Evolutionary conservation across 2,329 filamentous ascomycete species (phyloP).

Genomic region (Epichloe gansuensis): DNA sequence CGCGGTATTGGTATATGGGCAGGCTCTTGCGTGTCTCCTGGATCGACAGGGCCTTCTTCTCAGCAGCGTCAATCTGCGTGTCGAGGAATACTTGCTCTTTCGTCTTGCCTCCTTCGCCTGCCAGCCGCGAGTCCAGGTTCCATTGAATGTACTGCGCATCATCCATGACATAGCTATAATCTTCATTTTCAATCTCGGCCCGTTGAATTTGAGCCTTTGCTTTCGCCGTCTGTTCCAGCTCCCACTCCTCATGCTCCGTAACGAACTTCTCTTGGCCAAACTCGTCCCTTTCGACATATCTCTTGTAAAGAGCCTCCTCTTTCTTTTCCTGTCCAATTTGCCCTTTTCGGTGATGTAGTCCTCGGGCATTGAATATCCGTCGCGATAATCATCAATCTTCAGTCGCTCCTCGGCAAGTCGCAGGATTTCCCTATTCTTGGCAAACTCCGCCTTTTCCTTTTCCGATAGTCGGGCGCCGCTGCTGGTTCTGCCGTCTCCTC

Average conservation of each 20-base stretch:
- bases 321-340: constrained; percentile 82
- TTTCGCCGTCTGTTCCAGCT: constrained; percentile 76
- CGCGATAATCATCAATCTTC: constrained; percentile 79
- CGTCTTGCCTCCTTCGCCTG: constrained; percentile 57
- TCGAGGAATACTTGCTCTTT: constrained; percentile 70
- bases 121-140: constrained; percentile 59
- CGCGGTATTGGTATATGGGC: constrained; percentile 79
- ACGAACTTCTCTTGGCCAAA: constrained; percentile 80
- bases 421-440: constrained; percentile 72
- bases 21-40: constrained; percentile 84
- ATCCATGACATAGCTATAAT: constrained; percentile 91
- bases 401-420: constrained; percentile 73
- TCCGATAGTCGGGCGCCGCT: constrained; percentile 65
- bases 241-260: constrained; percentile 94
- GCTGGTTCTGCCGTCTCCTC: constrained; percentile 71
- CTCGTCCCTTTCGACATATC: constrained; percentile 79
- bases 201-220: constrained; percentile 76
- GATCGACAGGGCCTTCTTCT: constrained; percentile 77
- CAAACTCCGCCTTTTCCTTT: constrained; percentile 76
- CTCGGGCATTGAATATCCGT: constrained; percentile 87
- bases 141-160: constrained; percentile 80
- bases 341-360: constrained; percentile 93
- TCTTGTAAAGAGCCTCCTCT: constrained; percentile 77
- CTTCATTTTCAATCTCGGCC: constrained; percentile 62
- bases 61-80: constrained; percentile 75